Percentiles rank a stretch among this genome's conserved stretches.
These are phyloP conservation scores for Agrostemma githago DNA, from an alignment of 148 eudicot species.

Conservation along the genomic window DNA sequence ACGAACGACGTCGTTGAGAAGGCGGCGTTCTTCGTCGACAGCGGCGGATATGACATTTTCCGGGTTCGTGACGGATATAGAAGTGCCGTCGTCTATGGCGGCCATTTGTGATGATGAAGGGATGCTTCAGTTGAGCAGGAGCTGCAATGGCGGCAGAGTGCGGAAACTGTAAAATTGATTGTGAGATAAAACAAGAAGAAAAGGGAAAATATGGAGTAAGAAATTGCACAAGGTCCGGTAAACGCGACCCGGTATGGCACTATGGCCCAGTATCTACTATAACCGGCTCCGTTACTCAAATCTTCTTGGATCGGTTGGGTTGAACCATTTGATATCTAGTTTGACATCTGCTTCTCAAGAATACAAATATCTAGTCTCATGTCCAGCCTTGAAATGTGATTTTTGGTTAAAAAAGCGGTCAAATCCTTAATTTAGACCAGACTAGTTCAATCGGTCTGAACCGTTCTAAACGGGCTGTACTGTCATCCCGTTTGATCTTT, in stretches of 20 bases:
- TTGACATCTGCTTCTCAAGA: too few relatives aligned
- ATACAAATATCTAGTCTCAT: too few relatives aligned
- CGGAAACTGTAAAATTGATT: background rate
- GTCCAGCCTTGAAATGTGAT: too few relatives aligned
- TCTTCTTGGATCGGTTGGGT: too few relatives aligned
- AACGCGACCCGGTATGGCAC: background rate
- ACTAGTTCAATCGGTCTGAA: too few relatives aligned
- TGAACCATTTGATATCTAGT: too few relatives aligned
- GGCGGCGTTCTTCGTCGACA: conserved; percentile 34
- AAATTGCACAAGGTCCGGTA: background rate
- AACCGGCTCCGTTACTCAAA: background rate
- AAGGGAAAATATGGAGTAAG: too few relatives aligned
- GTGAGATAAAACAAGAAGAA: too few relatives aligned
- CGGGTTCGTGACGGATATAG: background rate
- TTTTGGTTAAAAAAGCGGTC: too few relatives aligned
- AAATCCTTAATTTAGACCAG: too few relatives aligned
- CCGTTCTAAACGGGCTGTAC: too few relatives aligned
- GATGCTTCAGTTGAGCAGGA: background rate
- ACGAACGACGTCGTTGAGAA: conserved; percentile 40
- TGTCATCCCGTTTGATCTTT: too few relatives aligned
- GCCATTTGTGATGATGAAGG: background rate
- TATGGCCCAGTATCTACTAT: background rate
- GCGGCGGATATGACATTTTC: background rate
- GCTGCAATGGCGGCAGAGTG: conserved; percentile 19
- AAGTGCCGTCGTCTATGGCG: background rate